These are phyloP conservation scores for Myxozyma neglecta DNA, from an alignment of 805 yeast genomes.

Conservation along the genomic window DNA sequence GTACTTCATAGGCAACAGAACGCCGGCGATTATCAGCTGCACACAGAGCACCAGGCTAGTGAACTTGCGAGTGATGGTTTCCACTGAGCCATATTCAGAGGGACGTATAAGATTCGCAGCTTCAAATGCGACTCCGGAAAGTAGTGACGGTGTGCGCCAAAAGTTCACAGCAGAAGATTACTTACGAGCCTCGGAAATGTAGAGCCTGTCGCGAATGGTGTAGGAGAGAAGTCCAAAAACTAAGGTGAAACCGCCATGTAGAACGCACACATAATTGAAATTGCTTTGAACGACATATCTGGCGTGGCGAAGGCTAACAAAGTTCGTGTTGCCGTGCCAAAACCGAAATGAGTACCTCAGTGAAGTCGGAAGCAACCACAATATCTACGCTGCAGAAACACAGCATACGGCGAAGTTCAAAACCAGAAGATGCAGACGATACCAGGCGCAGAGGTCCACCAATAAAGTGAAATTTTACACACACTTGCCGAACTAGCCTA, in stretches of 20 bases:
- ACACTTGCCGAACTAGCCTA: no score
- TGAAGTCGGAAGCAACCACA: no score
- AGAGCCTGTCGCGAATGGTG: conserved; percentile 58
- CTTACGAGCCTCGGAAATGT: conserved; percentile 59
- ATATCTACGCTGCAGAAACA: no score
- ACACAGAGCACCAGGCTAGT: conserved; percentile 65
- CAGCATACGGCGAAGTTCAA: no score
- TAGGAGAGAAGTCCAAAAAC: conserved; percentile 59
- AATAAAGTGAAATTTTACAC: no score
- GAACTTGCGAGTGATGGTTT: conserved; percentile 56
- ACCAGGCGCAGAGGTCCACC: no score
- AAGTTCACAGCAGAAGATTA: not conserved
- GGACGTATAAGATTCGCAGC: conserved; percentile 61
- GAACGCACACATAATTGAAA: conserved; percentile 53
- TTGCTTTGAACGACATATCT: conserved; percentile 23
- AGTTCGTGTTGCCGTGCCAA: not conserved
- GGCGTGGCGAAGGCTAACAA: not conserved
- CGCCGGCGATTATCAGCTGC: conserved; percentile 72
- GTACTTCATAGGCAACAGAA: conserved; percentile 68
- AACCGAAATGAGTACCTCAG: no score
- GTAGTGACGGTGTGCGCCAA: conserved; percentile 44
- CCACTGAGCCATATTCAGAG: conserved; percentile 49
- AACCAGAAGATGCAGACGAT: no score
- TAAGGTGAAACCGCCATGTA: conserved; percentile 61
- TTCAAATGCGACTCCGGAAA: conserved; percentile 61